Conservation (phyloP, 73 alveolate species). For the Paramecium octaurelia region DNA sequence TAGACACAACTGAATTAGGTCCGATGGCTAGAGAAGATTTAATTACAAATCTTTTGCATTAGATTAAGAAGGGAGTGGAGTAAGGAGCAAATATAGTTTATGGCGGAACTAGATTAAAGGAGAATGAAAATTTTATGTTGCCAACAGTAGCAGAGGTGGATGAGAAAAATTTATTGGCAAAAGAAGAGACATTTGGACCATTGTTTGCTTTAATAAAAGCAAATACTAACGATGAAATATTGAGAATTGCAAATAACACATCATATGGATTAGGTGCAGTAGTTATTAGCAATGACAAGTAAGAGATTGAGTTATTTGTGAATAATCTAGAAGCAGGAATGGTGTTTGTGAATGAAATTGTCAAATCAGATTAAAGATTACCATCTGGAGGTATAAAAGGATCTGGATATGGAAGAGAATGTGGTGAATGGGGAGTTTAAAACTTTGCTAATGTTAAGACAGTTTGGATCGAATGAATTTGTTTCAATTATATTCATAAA, state of each 20-base stretch:
- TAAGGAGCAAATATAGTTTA: conserved; percentile 21
- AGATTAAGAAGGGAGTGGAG: not conserved
- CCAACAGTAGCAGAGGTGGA: conserved; percentile 66
- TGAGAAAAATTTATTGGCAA: conserved; percentile 56
- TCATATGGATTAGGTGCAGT: conserved; percentile 93
- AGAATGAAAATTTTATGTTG: conserved; percentile 61
- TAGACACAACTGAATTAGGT: conserved; percentile 69
- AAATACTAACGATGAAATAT: conserved; percentile 75
- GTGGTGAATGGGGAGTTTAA: conserved; percentile 67
- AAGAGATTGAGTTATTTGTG: conserved; percentile 60
- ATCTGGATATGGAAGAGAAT: conserved; percentile 89
- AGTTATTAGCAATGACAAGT: conserved; percentile 54
- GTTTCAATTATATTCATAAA: not conserved
- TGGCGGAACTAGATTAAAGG: conserved; percentile 25
- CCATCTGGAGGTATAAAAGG: conserved; percentile 86
- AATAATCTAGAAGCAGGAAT: conserved; percentile 71
- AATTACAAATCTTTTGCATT: conserved; percentile 93
- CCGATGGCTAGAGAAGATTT: conserved; percentile 78
- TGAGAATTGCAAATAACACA: conserved; percentile 84
- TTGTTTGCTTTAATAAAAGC: conserved; percentile 75
- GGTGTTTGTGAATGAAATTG: conserved; percentile 79
- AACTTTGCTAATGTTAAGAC: conserved; percentile 67
- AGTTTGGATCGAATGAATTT: conserved; percentile 29
- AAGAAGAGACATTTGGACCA: conserved; percentile 89
- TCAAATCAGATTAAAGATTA: conserved; percentile 67